Percentiles rank a stretch among this genome's conserved stretches.
phyloP scores from a whole-genome alignment of 768 basidiomycete genomes.

The Cubamyces sp. region DNA sequence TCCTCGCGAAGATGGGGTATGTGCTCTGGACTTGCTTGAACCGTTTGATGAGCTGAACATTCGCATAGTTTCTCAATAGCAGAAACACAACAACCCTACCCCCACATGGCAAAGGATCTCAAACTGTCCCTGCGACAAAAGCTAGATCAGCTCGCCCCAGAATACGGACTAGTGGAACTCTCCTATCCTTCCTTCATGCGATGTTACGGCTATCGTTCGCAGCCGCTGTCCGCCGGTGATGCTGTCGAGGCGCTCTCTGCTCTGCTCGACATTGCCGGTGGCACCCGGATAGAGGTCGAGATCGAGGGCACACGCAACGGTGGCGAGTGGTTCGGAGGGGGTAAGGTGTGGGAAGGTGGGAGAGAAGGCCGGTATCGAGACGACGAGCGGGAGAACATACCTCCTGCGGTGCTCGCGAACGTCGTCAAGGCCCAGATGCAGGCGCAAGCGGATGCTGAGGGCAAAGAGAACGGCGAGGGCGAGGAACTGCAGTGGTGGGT shows the following conservation, averaged over 20 bases:
- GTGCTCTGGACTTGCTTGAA: slow-evolving; percentile 25
- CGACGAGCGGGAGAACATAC: slow-evolving; percentile 47
- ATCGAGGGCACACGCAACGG: slow-evolving; percentile 86
- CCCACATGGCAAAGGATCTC: slow-evolving; percentile 96
- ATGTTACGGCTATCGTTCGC: slow-evolving; percentile 86
- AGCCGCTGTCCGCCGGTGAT: slow-evolving; percentile 90
- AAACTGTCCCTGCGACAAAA: slow-evolving; percentile 80
- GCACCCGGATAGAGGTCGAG: slow-evolving; percentile 90
- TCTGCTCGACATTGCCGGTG: slow-evolving; percentile 87
- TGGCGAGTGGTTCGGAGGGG: slow-evolving; percentile 95
- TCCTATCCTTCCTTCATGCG: slow-evolving; percentile 93
- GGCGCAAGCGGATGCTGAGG: slow-evolving; percentile 16
- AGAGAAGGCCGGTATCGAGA: slow-evolving; percentile 41
- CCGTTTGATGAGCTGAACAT: neutral
- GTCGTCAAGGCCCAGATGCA: slow-evolving; percentile 32
- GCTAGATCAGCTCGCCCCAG: slow-evolving; percentile 87
- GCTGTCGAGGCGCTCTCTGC: slow-evolving; percentile 89
- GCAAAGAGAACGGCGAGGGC: slow-evolving; percentile 26
- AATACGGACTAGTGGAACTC: slow-evolving; percentile 93
- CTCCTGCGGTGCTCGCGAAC: slow-evolving; percentile 36
- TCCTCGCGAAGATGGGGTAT: slow-evolving; percentile 99
- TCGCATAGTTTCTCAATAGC: slow-evolving; percentile 80
- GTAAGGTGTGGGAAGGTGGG: slow-evolving; percentile 71
- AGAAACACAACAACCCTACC: slow-evolving; percentile 91
- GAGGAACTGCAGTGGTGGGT: slow-evolving; percentile 70